phyloP scores from a whole-genome alignment of 2,329 filamentous ascomycete species.

The Penicillium sp. region DNA sequence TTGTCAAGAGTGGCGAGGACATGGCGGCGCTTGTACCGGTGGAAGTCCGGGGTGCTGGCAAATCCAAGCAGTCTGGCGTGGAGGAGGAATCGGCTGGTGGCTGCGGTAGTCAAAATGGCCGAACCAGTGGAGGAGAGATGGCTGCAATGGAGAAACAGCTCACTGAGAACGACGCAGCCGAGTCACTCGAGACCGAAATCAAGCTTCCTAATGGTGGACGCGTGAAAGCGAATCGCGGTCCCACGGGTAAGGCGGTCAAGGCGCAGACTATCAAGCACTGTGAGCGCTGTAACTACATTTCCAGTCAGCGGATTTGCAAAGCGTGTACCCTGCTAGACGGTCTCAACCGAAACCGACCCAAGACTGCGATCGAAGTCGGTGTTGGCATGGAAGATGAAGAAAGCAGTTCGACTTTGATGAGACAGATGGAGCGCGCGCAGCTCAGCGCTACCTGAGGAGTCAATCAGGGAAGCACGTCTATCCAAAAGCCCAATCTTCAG shows the following conservation, averaged over 20 bases:
- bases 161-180: conserved; percentile 60
- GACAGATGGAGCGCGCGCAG: conserved; percentile 49
- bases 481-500: neutral
- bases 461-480: neutral
- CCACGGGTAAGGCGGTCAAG: conserved; percentile 58
- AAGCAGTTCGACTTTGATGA: conserved; percentile 50
- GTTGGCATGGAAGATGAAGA: conserved; percentile 49
- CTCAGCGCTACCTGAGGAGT: conserved; percentile 35
- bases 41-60: conserved; percentile 41
- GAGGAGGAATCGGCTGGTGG: conserved; percentile 61
- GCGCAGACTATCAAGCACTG: conserved; percentile 67
- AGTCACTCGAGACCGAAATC: conserved; percentile 65
- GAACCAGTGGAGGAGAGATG: conserved; percentile 71
- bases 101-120: conserved; percentile 69
- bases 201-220: conserved; percentile 31
- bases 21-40: conserved; percentile 84
- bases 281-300: conserved; percentile 87
- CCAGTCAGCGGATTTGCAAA: conserved; percentile 90
- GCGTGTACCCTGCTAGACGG: conserved; percentile 87
- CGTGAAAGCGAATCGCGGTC: conserved; percentile 20
- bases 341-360: conserved; percentile 69
- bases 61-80: conserved; percentile 24
- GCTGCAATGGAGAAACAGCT: conserved; percentile 74
- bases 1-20: conserved; percentile 91
- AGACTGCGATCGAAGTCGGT: conserved; percentile 43